Base-by-base conservation (phyloP, 2,329 filamentous ascomycete species). In the Fusarium fujikuroi region DNA sequence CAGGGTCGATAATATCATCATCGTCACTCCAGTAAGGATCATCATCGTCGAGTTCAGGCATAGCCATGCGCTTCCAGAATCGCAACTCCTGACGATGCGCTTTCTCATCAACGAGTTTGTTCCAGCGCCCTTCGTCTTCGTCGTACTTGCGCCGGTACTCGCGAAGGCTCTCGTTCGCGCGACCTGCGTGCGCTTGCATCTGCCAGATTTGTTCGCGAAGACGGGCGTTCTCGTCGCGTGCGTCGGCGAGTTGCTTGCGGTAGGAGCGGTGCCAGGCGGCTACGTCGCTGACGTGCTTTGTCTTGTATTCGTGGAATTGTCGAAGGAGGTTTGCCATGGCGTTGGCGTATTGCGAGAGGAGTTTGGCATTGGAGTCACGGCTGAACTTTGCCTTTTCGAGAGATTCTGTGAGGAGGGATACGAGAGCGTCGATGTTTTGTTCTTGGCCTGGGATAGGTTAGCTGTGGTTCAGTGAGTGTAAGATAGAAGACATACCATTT, bases 171-270 rank as follows among this genome's bases (percentile, higher is more conserved):
- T 88, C 87, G 77, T 91, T 91, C 28, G 89, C 90, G 18, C 82
- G 83, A 52, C 85, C 85, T 30, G 90, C 90, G 73, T 89, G 87
- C 44, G 86, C 85, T 77, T 91, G 88, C 88, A 91, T 91, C 74
- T 91, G 88, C 86, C 89, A 90, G 75, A 92, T 90, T 80, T 92
- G 89, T 75, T 91, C 88, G 59, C 90, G 88, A 58, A 92, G 85
- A 4, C 86, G 85, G 68, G 85, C 85, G 76, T 92, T 92, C 82
- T 92, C 90, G 72, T 88, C 88, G 9, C 90, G 89, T 52, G 90
- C 89, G 77, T 91, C 89, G 73, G 89, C 89, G 42, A 92, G 86
- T 81, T 92, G 90, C 32, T 86, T 82, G 12, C 90, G 88, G 83
- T 92, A 92, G 66, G 88, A 90, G 63, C 87, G 88, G 82, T 92